Base-by-base conservation (phyloP, 1,139 yeast genomes). In the Blastobotrys serpentis region DNA sequence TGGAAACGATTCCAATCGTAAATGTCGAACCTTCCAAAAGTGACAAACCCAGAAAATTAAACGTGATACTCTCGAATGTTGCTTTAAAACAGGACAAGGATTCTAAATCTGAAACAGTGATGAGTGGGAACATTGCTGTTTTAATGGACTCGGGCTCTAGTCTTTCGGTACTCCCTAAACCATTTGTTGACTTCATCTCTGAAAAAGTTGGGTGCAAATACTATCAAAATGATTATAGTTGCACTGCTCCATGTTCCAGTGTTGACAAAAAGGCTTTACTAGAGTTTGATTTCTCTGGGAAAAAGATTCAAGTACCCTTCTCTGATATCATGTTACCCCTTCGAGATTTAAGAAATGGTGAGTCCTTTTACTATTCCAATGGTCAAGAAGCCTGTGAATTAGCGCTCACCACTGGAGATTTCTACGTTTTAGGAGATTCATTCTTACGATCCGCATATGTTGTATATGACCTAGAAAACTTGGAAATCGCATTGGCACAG, bases 391-490 rank as follows among this genome's bases (percentile, higher is more conserved):
- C 25, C 3, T 36, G 40, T 17, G 25, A 18, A 11, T 6, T 36
- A 3, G 23, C 14, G 3, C 7, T 36, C n/a, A 18, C 40, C 25
- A 13, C 11, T 5, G 59, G 57, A 19, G 7, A 10, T 4, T 13
- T 11, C 7, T 5, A 10, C 16, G 3, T 77, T 11, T 61, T 86
- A 13, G 96, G 96, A 39, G 95, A 85, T 64, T 76, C 81, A 29
- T 80, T 86, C 66, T 69, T 87, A 58, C 75, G 86, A 51, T 72
- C 77, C 46, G 88, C 86, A 6, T 87, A 87, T 63, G 77, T 82
- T 46, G 94, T 86, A 41, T 86, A 78, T 57, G 87, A 87, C 64
- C 68, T 84, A 52, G 89, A 83, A 23, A 77, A 75, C 56, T 65
- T 69, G 47, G 78, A 81, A 60, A 70, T 86, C 19, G 79, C 81